A percentile compares a stretch with the other conserved stretches of the same genome.
Evolutionary conservation across 1,284 basidiomycete species (phyloP).

Genomic region (Trichosporon sp.): DNA sequence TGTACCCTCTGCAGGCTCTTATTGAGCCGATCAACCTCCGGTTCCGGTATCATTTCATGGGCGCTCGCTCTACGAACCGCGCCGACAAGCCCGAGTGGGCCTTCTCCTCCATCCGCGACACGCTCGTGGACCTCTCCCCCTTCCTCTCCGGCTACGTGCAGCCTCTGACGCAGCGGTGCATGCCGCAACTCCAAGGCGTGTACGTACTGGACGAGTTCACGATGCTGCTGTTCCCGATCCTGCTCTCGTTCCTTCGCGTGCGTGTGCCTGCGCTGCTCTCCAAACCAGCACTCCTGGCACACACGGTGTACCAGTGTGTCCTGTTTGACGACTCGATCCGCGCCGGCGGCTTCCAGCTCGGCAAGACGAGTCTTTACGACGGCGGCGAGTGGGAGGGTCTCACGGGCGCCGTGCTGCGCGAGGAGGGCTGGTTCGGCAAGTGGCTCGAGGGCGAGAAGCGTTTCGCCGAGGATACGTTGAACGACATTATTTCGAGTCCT

Average conservation of each 20-base stretch:
- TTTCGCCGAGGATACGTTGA: constrained; percentile 65
- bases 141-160: constrained; percentile 80
- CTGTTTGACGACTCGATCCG: constrained; percentile 79
- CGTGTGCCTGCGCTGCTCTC: constrained; percentile 74
- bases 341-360: constrained; percentile 72
- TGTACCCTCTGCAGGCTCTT: constrained; percentile 83
- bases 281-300: constrained; percentile 83
- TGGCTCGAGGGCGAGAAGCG: constrained; percentile 86
- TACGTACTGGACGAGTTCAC: constrained; percentile 83
- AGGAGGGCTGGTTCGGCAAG: constrained; percentile 81
- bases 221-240: constrained; percentile 68
- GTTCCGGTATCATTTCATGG: constrained; percentile 96
- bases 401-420: constrained; percentile 76
- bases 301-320: constrained; percentile 90
- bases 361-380: constrained; percentile 57
- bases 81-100: constrained; percentile 99
- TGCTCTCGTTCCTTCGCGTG: constrained; percentile 70
- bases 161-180: constrained; percentile 62
- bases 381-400: constrained; percentile 69
- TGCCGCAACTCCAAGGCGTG: constrained; percentile 66
- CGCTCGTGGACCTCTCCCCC: constrained; percentile 73
- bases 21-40: constrained; percentile 79
- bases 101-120: constrained; percentile 84
- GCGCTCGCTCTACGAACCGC: constrained; percentile 80
- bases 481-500: constrained; percentile 73